Evolutionary conservation across 179 eudicot species (phyloP).

Genomic region (Dionaea muscipula): DNA sequence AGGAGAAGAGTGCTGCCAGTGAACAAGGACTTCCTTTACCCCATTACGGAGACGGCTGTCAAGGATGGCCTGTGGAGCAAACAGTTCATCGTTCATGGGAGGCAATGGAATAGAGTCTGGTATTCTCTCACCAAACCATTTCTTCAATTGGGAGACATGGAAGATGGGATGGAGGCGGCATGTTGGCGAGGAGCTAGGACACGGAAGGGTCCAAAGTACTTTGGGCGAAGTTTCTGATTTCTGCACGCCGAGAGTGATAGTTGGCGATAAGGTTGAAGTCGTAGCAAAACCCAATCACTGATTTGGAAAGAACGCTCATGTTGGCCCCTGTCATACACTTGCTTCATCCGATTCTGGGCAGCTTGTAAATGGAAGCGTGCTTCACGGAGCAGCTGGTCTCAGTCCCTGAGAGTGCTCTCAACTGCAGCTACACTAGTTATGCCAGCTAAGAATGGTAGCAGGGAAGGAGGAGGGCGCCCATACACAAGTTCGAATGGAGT

Average conservation of each 20-base stretch:
- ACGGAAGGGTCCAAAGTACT: neutral
- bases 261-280: conserved; percentile 6
- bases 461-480: conserved; percentile 5
- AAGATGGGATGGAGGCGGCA: neutral
- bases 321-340: neutral
- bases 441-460: neutral
- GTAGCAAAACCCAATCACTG: neutral
- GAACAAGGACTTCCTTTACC: no score
- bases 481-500: conserved; percentile 3
- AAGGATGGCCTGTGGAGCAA: no score
- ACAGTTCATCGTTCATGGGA: no score
- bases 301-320: neutral
- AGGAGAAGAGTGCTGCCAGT: no score
- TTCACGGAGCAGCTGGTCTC: neutral
- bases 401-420: neutral
- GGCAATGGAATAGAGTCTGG: no score
- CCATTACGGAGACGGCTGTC: no score
- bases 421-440: neutral
- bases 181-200: neutral
- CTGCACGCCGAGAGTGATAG: neutral
- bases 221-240: neutral
- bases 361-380: no score
- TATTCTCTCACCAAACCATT: no score
- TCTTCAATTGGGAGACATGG: neutral
- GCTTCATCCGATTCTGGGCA: conserved; percentile 5